Conservation (phyloP, 306 rosid species). For the Castanea crenata region DNA sequence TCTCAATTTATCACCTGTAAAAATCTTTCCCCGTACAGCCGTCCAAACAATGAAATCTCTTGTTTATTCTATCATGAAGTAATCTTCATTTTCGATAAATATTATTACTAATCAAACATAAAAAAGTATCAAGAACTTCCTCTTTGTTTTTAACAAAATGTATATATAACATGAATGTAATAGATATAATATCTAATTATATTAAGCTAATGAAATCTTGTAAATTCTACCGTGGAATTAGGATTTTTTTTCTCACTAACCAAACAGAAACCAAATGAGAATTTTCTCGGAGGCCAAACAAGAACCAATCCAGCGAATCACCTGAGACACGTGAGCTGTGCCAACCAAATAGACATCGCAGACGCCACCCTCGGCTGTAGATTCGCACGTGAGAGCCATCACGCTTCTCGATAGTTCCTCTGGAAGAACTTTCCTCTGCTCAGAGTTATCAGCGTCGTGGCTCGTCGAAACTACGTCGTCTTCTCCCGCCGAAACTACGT, state of each 20-base stretch:
- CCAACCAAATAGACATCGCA: conserved; percentile 88
- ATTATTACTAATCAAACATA: no score
- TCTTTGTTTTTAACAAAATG: neutral
- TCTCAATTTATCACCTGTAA: no score
- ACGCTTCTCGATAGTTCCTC: conserved; percentile 74
- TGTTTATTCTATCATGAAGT: no score
- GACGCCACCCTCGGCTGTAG: conserved; percentile 56
- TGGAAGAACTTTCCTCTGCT: conserved; percentile 47
- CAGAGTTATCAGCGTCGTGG: conserved; percentile 28
- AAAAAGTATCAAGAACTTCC: no score
- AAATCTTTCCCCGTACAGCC: no score
- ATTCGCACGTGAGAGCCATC: conserved; percentile 66
- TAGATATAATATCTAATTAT: neutral
- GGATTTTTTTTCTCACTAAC: neutral
- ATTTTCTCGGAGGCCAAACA: conserved; percentile 8
- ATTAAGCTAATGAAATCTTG: neutral
- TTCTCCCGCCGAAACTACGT: neutral
- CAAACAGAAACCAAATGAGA: neutral
- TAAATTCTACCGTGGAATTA: no score
- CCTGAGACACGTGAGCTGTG: conserved; percentile 91
- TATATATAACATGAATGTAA: neutral
- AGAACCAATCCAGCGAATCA: conserved; percentile 14
- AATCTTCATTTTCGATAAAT: no score
- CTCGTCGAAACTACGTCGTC: conserved; percentile 7
- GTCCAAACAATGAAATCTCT: no score